A percentile compares a stretch with the other conserved stretches of the same genome.
Conservation (phyloP, 2,329 filamentous ascomycete genomes). For the Penicillium expansum region DNA sequence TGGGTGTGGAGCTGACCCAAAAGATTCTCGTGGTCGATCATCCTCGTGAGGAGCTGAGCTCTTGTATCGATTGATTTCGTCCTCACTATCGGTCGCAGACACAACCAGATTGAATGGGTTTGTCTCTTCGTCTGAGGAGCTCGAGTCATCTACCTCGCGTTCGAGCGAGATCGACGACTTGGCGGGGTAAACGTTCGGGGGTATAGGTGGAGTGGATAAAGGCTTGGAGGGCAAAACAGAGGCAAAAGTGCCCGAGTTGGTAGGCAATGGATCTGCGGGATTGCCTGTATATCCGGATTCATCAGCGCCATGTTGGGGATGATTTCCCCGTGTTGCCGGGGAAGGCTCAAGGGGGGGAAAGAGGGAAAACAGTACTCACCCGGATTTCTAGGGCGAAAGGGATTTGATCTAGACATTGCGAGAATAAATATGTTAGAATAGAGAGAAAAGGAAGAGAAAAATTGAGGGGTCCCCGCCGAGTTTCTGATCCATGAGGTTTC, state of each 20-base stretch:
- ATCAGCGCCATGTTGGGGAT: conserved; percentile 10
- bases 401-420: conserved; percentile 51
- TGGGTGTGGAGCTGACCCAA: conserved; percentile 24
- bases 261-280: conserved; percentile 10
- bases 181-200: conserved; percentile 21
- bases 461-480: conserved; percentile 20
- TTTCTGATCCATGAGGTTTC: conserved; percentile 23
- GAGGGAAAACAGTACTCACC: conserved; percentile 23
- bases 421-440: conserved; percentile 15
- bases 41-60: conserved; percentile 6
- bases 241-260: background rate
- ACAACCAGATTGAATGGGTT: conserved; percentile 41
- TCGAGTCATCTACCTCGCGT: conserved; percentile 27
- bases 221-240: conserved; percentile 6
- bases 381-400: conserved; percentile 48
- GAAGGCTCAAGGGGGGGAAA: conserved; percentile 11
- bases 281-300: conserved; percentile 7
- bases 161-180: conserved; percentile 24
- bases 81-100: conserved; percentile 28
- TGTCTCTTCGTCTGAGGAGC: conserved; percentile 37
- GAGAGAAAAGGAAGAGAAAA: conserved; percentile 18
- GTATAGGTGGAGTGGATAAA: conserved; percentile 16
- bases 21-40: conserved; percentile 12
- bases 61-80: conserved; percentile 7
- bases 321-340: conserved; percentile 5